Evolutionary conservation across 495 filamentous ascomycete genomes (phyloP).

Genomic region (Penicillium odoratum): DNA sequence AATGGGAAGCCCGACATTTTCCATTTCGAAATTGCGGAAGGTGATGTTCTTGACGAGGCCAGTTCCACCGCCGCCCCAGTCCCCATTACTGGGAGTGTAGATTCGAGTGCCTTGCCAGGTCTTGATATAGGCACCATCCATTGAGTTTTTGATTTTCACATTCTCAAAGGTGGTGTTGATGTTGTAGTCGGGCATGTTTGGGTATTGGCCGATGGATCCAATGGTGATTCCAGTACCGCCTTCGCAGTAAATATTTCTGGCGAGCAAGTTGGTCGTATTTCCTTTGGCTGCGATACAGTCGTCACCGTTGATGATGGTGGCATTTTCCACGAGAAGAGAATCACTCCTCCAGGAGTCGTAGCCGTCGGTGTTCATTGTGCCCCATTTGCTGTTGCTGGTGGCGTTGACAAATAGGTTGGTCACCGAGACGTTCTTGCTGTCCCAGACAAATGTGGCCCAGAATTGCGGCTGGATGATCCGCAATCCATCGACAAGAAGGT

Average conservation of each 20-base stretch:
- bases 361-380: constrained; percentile 40
- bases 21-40: constrained; percentile 47
- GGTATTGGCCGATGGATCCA: constrained; percentile 48
- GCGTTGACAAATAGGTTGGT: constrained; percentile 47
- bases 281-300: constrained; percentile 42
- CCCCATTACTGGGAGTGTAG: constrained; percentile 32
- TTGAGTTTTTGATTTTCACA: constrained; percentile 32
- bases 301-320: constrained; percentile 38
- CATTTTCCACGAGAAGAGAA: constrained; percentile 32
- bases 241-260: constrained; percentile 33
- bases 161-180: constrained; percentile 27
- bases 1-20: constrained; percentile 55
- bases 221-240: constrained; percentile 36
- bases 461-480: constrained; percentile 46
- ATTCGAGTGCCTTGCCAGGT: constrained; percentile 44
- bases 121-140: constrained; percentile 58
- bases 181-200: constrained; percentile 24
- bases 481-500: constrained; percentile 30
- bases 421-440: constrained; percentile 33
- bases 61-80: constrained; percentile 26
- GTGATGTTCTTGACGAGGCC: constrained; percentile 52
- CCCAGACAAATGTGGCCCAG: constrained; percentile 42
- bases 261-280: constrained; percentile 40
- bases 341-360: constrained; percentile 36
- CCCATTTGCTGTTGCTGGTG: constrained; percentile 27